Conservation (phyloP, 768 basidiomycete species). For the Boletellus ananiceps region DNA sequence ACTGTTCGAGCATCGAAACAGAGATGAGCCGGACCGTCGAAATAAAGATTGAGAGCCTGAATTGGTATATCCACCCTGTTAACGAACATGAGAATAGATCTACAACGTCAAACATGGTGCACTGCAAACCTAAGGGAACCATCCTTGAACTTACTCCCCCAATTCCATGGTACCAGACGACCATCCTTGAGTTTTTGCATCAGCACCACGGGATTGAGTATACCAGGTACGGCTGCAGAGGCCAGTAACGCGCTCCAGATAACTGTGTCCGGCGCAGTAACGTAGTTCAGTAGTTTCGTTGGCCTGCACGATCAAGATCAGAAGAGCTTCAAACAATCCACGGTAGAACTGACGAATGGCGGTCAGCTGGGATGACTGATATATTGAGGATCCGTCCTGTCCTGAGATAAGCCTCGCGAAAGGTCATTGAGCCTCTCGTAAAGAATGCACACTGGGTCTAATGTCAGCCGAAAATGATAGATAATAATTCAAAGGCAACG, state of each 20-base stretch:
- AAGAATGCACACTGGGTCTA: constrained; percentile 71
- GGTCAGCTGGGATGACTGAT: constrained; percentile 86
- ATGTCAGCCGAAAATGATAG: not conserved
- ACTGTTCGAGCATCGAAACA: not conserved
- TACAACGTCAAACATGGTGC: not conserved
- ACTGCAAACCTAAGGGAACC: constrained; percentile 70
- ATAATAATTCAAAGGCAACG: constrained; percentile 4
- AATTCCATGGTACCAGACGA: constrained; percentile 83
- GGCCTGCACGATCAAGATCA: constrained; percentile 47
- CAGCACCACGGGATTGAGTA: constrained; percentile 90
- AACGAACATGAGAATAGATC: not conserved
- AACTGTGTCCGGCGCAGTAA: constrained; percentile 90
- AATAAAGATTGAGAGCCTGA: constrained; percentile 82
- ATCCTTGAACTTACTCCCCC: constrained; percentile 92
- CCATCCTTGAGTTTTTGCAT: constrained; percentile 89
- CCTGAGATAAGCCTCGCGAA: constrained; percentile 88
- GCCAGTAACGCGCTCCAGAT: constrained; percentile 81
- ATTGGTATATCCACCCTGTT: constrained; percentile 90
- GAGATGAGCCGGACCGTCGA: constrained; percentile 54
- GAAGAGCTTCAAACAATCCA: constrained; percentile 1
- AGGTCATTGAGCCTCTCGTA: constrained; percentile 90
- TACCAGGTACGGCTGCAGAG: constrained; percentile 93
- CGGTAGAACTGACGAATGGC: constrained; percentile 61
- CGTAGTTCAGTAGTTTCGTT: constrained; percentile 92
- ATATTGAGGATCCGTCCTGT: constrained; percentile 94